Evolutionary conservation across 306 rosid genomes (phyloP), one percentile per base, ranked within the genome.

Genomic region (Aeschynomene evenia): DNA sequence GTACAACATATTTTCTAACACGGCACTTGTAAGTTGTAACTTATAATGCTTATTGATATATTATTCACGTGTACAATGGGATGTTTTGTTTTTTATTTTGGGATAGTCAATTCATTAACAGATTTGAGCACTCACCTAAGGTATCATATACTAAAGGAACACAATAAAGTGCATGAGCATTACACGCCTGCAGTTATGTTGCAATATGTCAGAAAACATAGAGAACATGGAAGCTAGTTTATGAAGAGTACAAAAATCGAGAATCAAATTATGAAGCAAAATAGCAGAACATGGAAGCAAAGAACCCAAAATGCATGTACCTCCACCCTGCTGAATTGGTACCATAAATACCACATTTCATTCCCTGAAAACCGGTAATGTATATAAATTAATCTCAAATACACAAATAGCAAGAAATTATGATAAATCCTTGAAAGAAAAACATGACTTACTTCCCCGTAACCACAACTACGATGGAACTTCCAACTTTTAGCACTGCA

Each of bases 131-230:
- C 82, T 62, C 83, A 92, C 98, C 98, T 64, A 92, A 81, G 45
- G 95, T 81, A 77, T 92, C 98, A 57, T 92, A 92, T 50, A n/a
- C n/a, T n/a, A 92, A 76, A 72, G 98, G 98, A 73, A 92, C 98
- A 70, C 98, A 89, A 59, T 78, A 86, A 72, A 92, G 92, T 54
- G 85, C 98, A 80, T 88, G 95, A 73, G 96, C 98, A 84, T 92
- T 92, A 85, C 96, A 89, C 39, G 98, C 96, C 98, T 92, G 91
- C 82, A 83, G 31, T 50, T 56, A 49, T 63, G 37, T 74, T 42
- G 64, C 63, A 52, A 52, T 51, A 62, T 63, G 57, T 79, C 11
- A 78, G 66, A 78, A 70, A 29, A 19, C 14, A n/a, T n/a, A n/a
- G n/a, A n/a, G n/a, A n/a, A n/a, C n/a, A n/a, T n/a, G n/a, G n/a